Evolutionary conservation across 2,329 filamentous ascomycete genomes (phyloP).

Genomic region (Penicillium sp.): DNA sequence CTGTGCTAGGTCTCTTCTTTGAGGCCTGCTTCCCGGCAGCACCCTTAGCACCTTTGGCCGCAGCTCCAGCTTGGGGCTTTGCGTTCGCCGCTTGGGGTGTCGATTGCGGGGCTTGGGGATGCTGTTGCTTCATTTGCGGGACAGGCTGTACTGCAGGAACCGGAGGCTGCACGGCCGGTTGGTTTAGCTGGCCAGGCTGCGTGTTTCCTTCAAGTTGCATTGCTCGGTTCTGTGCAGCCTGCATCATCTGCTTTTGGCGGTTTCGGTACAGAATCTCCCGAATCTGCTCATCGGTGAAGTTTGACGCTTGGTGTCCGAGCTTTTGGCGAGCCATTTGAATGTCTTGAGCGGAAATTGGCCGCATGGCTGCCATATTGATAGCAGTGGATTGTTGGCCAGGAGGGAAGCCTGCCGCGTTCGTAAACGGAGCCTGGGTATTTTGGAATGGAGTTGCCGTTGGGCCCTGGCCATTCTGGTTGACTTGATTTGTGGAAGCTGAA

Average conservation of each 20-base stretch:
- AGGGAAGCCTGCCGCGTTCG: conserved; percentile 31
- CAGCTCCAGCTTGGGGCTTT: conserved; percentile 31
- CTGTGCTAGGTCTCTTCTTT: conserved; percentile 47
- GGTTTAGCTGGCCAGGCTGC: conserved; percentile 27
- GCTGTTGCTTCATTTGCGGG: conserved; percentile 26
- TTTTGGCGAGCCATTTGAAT: conserved; percentile 39
- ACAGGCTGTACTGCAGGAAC: conserved; percentile 22
- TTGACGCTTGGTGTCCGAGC: conserved; percentile 35
- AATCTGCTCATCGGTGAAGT: conserved; percentile 46
- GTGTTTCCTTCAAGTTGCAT: conserved; percentile 24
- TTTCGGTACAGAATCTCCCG: conserved; percentile 37
- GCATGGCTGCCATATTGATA: conserved; percentile 33
- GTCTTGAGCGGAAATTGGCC: conserved; percentile 38
- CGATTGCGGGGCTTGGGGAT: conserved; percentile 24
- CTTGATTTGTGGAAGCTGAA: conserved; percentile 36
- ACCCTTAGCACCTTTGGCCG: conserved; percentile 30
- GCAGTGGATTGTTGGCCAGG: conserved; percentile 30
- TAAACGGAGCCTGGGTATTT: conserved; percentile 30
- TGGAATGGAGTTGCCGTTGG: conserved; percentile 27
- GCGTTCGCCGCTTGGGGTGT: conserved; percentile 31
- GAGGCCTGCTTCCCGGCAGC: conserved; percentile 34
- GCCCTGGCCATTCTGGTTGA: conserved; percentile 28
- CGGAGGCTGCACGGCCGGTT: conserved; percentile 26
- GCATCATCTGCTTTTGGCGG: conserved; percentile 39
- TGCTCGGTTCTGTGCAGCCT: conserved; percentile 33